phyloP scores from a whole-genome alignment of 2,329 filamentous ascomycete genomes.

The Nemania serpens region DNA sequence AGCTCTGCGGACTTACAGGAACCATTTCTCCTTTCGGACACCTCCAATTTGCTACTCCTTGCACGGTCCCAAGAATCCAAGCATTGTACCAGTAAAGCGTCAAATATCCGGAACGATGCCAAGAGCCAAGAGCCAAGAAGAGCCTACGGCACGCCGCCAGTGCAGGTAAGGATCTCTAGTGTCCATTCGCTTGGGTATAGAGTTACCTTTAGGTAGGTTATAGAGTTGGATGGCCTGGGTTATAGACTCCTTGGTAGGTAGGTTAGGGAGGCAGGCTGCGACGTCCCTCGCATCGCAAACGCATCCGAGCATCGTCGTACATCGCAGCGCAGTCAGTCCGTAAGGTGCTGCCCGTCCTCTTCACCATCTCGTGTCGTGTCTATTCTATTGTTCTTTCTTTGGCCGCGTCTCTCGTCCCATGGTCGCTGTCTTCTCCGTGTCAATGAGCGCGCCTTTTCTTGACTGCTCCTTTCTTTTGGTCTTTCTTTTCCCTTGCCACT shows the following conservation, averaged over 20 bases:
- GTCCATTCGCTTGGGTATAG: no score
- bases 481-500: not conserved
- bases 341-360: no score
- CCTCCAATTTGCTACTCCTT: not conserved
- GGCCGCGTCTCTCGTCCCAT: not conserved
- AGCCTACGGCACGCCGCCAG: no score
- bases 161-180: no score
- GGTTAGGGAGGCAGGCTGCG: no score
- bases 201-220: no score
- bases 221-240: no score
- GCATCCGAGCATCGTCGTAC: no score
- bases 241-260: no score
- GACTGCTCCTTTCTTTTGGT: conserved; percentile 7
- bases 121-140: conserved; percentile 20
- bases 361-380: not conserved
- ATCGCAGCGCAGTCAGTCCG: no score
- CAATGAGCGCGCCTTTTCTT: not conserved
- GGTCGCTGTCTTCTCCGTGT: not conserved
- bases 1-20: not conserved
- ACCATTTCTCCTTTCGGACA: conserved; percentile 19
- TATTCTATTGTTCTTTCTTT: conserved; percentile 8
- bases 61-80: no score
- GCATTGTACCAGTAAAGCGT: not conserved
- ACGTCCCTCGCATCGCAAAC: no score
- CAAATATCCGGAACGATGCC: conserved; percentile 21